Conservation (phyloP, 805 yeast genomes). For the Isabelozyma rhagii region DNA sequence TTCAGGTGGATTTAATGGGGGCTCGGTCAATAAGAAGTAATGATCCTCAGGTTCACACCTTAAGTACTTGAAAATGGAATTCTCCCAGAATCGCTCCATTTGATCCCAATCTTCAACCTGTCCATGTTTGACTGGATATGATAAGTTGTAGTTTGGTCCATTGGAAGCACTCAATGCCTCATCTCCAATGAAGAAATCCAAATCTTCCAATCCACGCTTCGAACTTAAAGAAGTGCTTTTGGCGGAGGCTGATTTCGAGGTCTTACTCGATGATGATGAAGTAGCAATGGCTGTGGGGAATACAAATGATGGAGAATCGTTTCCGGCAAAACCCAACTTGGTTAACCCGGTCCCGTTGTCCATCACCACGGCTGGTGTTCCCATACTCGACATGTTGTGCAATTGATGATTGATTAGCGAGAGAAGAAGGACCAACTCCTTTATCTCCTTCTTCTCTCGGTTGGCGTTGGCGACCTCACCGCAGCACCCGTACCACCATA, state of each 20-base stretch:
- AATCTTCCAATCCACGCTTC: conserved; percentile 88
- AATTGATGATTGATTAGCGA: background rate
- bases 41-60: conserved; percentile 99
- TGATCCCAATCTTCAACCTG: conserved; percentile 99
- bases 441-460: no score
- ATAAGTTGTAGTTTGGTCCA: conserved; percentile 82
- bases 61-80: conserved; percentile 90
- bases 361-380: conserved; percentile 94
- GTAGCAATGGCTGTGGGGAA: conserved; percentile 97
- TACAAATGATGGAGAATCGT: conserved; percentile 95
- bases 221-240: conserved; percentile 52
- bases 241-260: conserved; percentile 42
- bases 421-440: background rate
- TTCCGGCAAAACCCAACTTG: conserved; percentile 97
- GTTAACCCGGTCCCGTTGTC: conserved; percentile 98
- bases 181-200: conserved; percentile 93
- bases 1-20: conserved; percentile 99
- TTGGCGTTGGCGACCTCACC: no score
- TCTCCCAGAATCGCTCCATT: conserved; percentile 99
- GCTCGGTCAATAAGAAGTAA: conserved; percentile 91
- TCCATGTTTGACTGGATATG: conserved; percentile 95
- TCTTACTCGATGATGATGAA: conserved; percentile 44
- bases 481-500: no score
- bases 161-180: conserved; percentile 91
- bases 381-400: conserved; percentile 55